These are phyloP conservation scores for Dimocarpus longan DNA, from an alignment of 345 rosid genomes.

Conservation along the genomic window DNA sequence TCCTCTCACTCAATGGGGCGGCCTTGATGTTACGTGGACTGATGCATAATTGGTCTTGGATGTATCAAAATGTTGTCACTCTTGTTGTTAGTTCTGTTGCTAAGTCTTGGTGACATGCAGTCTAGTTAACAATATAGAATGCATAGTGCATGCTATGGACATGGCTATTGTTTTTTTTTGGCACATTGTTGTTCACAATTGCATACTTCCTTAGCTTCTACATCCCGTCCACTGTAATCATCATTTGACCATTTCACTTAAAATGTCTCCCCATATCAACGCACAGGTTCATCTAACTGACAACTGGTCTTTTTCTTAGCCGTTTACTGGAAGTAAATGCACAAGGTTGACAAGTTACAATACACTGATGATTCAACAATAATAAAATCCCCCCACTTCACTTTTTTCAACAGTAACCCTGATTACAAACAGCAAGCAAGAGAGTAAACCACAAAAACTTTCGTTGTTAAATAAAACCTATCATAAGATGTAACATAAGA, in stretches of 20 bases:
- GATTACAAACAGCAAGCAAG: too few relatives aligned
- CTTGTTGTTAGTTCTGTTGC: neutral
- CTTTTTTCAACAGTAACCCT: too few relatives aligned
- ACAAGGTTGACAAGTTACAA: too few relatives aligned
- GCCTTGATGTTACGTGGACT: conserved; percentile 32
- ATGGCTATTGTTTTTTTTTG: neutral
- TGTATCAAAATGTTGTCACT: neutral
- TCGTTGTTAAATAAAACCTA: too few relatives aligned
- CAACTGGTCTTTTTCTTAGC: neutral
- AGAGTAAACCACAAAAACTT: too few relatives aligned
- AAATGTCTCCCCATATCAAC: too few relatives aligned
- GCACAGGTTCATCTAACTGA: neutral
- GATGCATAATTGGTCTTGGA: conserved; percentile 22
- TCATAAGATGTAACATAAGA: too few relatives aligned
- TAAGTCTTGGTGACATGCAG: neutral
- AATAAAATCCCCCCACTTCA: too few relatives aligned
- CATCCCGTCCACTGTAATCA: neutral
- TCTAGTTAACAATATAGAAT: too few relatives aligned
- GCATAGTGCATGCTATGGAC: neutral
- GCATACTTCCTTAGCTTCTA: neutral
- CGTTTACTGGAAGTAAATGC: too few relatives aligned
- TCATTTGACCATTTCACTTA: neutral
- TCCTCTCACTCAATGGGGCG: conserved; percentile 28
- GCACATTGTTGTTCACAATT: neutral
- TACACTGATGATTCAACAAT: too few relatives aligned